A percentile compares a stretch with the other conserved stretches of the same genome.
These are phyloP conservation scores for Ceratocystis smalleyi DNA, from an alignment of 2,329 filamentous ascomycete genomes.

Conservation along the genomic window DNA sequence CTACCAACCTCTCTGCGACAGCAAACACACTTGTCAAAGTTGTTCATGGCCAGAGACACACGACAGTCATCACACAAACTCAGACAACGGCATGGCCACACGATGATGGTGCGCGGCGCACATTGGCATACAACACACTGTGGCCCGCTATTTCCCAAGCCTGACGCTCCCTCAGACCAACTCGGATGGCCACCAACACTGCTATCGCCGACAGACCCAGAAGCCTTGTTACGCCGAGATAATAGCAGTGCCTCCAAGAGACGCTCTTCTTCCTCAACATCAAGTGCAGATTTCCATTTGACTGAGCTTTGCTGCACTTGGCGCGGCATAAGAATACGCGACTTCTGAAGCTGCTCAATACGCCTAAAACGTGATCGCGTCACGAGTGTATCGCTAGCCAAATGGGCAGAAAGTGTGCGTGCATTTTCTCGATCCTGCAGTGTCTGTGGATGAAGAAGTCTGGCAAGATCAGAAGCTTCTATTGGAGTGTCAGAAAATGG, in stretches of 20 bases:
- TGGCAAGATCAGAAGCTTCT: constrained; percentile 53
- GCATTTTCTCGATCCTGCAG: constrained; percentile 70
- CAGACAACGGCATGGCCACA: constrained; percentile 92
- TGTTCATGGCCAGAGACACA: constrained; percentile 87
- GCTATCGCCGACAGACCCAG: background rate
- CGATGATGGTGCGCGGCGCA: constrained; percentile 70
- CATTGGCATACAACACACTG: constrained; percentile 90
- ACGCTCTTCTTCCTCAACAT: constrained; percentile 41
- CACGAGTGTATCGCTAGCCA: constrained; percentile 54
- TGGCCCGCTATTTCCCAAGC: constrained; percentile 55
- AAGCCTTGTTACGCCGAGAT: constrained; percentile 28
- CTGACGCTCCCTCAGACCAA: constrained; percentile 25
- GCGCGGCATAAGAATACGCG: constrained; percentile 37
- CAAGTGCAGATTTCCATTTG: constrained; percentile 10
- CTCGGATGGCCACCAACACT: constrained; percentile 5
- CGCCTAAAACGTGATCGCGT: constrained; percentile 66
- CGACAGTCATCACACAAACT: constrained; percentile 91
- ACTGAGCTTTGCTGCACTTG: background rate
- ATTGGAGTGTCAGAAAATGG: constrained; percentile 48
- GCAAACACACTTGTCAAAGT: constrained; percentile 92
- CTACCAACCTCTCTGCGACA: constrained; percentile 77
- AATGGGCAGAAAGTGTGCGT: constrained; percentile 61
- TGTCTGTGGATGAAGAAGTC: constrained; percentile 65
- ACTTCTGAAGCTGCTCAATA: constrained; percentile 51
- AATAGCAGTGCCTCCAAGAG: constrained; percentile 46